A percentile compares a stretch with the other conserved stretches of the same genome.
phyloP scores from a whole-genome alignment of 495 filamentous ascomycete species.

The Neurospora sublineolata region DNA sequence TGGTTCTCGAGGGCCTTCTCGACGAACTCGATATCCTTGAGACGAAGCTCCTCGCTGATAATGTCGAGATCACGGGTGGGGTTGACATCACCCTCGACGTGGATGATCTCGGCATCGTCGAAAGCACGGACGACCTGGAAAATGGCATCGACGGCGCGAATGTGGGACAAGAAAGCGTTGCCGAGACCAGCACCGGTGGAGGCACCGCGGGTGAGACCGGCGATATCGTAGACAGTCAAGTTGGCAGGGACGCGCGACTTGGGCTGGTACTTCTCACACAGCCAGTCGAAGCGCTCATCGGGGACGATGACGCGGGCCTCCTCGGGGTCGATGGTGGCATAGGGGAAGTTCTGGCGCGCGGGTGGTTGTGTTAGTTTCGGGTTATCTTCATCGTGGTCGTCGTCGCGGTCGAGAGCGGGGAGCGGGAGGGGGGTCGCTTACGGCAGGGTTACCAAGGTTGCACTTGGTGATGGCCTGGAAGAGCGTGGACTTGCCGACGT shows the following conservation, averaged over 20 bases:
- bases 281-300: constrained; percentile 91
- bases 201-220: constrained; percentile 88
- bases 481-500: constrained; percentile 98
- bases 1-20: constrained; percentile 86
- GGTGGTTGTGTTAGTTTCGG: constrained; percentile 12
- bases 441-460: constrained; percentile 91
- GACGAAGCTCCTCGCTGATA: constrained; percentile 89
- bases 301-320: constrained; percentile 97
- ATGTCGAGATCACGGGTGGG: constrained; percentile 88
- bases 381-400: constrained; percentile 4
- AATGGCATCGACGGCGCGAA: constrained; percentile 98
- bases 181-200: constrained; percentile 96
- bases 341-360: constrained; percentile 75
- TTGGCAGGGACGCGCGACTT: constrained; percentile 94
- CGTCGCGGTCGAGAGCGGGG: constrained; percentile 5
- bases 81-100: constrained; percentile 97
- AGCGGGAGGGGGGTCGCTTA: constrained; percentile 28
- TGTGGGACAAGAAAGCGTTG: constrained; percentile 97
- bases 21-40: constrained; percentile 98
- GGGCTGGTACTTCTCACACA: constrained; percentile 91
- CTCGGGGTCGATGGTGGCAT: constrained; percentile 97
- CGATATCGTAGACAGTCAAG: constrained; percentile 98
- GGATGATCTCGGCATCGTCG: constrained; percentile 98
- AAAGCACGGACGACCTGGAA: constrained; percentile 99
- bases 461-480: constrained; percentile 99